Percentiles rank a stretch among this genome's conserved stretches.
Evolutionary conservation across 768 basidiomycete genomes (phyloP).

Genomic region (Pulveroboletus sp.): DNA sequence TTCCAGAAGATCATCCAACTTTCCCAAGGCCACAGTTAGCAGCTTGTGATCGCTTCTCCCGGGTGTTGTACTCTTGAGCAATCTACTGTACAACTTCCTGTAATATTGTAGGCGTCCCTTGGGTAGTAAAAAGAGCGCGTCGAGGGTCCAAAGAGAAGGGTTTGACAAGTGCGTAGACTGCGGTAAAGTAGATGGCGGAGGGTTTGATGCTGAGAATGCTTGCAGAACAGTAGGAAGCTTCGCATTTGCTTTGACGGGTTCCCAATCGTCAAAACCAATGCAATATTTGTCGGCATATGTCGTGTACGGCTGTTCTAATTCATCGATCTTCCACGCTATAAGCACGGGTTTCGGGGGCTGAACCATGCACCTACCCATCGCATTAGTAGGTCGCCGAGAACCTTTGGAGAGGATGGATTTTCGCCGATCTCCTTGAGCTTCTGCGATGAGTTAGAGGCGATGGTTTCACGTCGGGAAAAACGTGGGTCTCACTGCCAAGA

Average conservation of each 20-base stretch:
- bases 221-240: constrained; percentile 67
- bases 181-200: constrained; percentile 48
- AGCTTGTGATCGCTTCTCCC: constrained; percentile 86
- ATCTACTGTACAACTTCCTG: constrained; percentile 80
- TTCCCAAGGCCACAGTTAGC: constrained; percentile 76
- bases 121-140: constrained; percentile 85
- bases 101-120: constrained; percentile 86
- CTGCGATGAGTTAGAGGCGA: constrained; percentile 41
- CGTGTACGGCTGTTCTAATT: constrained; percentile 84
- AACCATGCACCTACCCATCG: constrained; percentile 72
- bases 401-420: constrained; percentile 90
- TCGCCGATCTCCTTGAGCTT: constrained; percentile 93
- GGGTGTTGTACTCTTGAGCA: constrained; percentile 83
- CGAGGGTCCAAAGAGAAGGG: constrained; percentile 72
- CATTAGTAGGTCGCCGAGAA: constrained; percentile 93
- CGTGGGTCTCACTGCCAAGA: constrained; percentile 56
- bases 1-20: constrained; percentile 69
- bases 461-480: background rate
- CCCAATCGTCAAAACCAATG: constrained; percentile 81
- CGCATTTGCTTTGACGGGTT: constrained; percentile 72
- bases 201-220: constrained; percentile 63
- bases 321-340: constrained; percentile 67
- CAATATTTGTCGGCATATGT: constrained; percentile 72
- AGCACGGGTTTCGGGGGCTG: constrained; percentile 14
- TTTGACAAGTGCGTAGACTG: constrained; percentile 35